Base-by-base conservation (phyloP, 768 basidiomycete genomes). In the Hydnomerulius pinastri region DNA sequence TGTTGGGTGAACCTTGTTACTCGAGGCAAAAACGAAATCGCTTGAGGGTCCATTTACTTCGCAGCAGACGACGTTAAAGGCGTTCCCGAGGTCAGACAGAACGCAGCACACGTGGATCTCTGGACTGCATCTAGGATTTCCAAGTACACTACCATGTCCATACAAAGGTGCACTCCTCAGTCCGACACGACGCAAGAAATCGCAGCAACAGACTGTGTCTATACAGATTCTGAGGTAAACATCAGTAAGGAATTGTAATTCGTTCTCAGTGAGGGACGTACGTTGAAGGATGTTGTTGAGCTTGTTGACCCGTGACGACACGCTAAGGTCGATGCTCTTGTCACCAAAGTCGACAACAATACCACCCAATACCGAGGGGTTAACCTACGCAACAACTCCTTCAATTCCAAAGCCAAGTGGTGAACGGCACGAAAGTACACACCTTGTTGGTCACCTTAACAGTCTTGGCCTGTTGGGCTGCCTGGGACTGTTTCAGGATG, bases 291-390 rank as follows among this genome's bases (percentile, higher is more conserved):
- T 80, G 58, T 82, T 83, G 80, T 98, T 98, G 66, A 98, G 83
- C 73, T 94, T 96, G 69, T 86, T 96, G 63, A 98, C 92, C 47
- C 92, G 90, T 28, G 92, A 92, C 42, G 85, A 86, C 48, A 96
- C 94, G 60, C 92, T 95, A 51, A 98, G 81, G 74, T 99, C 97
- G 62, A 99, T 89, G 46, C 92, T 93, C 79, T 96, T 96, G 78
- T 98, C 97, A 56, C 94, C 96, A 65, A 99, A 93, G 74, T 99
- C 97, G 42, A 99, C 87, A 53, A 98, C 79, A 51, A 98, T 70
- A 43, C 97, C 97, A 50, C 96, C 97, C 55, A 98, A 73, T 50
- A 98, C 76, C n/a, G 83, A 74, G 37, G 93, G 85, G 77, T 98
- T 94, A 64, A 98, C 89, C 93, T 96, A 53, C 25, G 54, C 37